Conservation (phyloP, 352 stramenopile genomes). For the Globisporangium carolinianum region DNA sequence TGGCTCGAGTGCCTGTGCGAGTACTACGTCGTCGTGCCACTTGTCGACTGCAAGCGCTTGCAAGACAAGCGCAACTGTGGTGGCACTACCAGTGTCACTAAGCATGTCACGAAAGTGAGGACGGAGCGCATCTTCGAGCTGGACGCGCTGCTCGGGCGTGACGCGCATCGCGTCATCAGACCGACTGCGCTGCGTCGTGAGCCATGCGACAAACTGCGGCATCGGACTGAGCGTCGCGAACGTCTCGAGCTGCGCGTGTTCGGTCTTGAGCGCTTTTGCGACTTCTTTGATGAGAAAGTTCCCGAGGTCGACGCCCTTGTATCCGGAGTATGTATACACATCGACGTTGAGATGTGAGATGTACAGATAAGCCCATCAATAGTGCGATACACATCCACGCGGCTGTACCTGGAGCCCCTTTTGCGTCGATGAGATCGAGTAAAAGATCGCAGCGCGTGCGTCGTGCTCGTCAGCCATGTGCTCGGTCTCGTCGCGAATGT, state of each 20-base stretch:
- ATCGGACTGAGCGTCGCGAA: slow-evolving; percentile 95
- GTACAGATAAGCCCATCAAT: no score
- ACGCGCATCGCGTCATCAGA: slow-evolving; percentile 22
- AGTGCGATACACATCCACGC: no score
- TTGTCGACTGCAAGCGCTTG: slow-evolving; percentile 33
- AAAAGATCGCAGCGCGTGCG: slow-evolving; percentile 89
- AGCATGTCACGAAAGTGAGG: no score
- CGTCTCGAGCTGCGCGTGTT: slow-evolving; percentile 63
- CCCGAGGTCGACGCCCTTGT: slow-evolving; percentile 86
- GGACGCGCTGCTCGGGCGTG: slow-evolving; percentile 21
- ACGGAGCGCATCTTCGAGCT: slow-evolving; percentile 20
- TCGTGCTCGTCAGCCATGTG: slow-evolving; percentile 49
- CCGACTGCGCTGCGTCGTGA: slow-evolving; percentile 73
- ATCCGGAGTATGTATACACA: no score
- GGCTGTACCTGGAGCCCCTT: slow-evolving; percentile 68
- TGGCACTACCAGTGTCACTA: no score
- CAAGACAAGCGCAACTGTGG: slow-evolving; percentile 24
- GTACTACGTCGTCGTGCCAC: slow-evolving; percentile 37
- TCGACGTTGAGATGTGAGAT: no score
- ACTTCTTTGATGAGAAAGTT: slow-evolving; percentile 96
- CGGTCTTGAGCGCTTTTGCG: slow-evolving; percentile 69
- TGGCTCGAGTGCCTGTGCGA: slow-evolving; percentile 41
- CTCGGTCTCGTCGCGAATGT: slow-evolving; percentile 81
- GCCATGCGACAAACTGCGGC: slow-evolving; percentile 90
- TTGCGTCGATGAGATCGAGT: slow-evolving; percentile 94